Base-by-base conservation (phyloP, 2,329 filamentous ascomycete genomes). In the Trichoderma sp. region DNA sequence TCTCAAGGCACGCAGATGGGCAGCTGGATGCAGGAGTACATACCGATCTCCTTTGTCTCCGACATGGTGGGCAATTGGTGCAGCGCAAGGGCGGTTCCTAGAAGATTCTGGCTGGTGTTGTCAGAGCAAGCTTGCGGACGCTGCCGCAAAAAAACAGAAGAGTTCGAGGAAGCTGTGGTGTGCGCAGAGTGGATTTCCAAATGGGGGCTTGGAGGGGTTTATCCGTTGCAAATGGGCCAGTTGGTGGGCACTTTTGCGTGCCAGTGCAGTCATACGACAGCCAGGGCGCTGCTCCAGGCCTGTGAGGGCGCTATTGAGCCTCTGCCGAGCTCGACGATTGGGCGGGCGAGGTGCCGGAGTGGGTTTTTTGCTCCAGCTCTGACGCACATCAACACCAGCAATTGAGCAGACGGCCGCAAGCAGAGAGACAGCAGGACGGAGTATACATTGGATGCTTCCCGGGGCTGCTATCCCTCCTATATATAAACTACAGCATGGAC, bases 41-140 rank as follows among this genome's bases (percentile, higher is more conserved):
- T 75, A 84, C 81, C 82, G 70, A 78, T 72, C 70, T 80, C 81
- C 78, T 83, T 83, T 35, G 78, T 76, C 66, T 83, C 81, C 74
- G 81, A 80, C 80, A 82, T 81, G 73, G 75, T 81, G 79, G 74
- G 70, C 68, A 69, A 59, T 68, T 75, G 48, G 63, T 50, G 48
- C 25, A 39, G 63, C 53, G 42, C 54, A 61, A 53, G 27, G 48
- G 45, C 19, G 17, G 22, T 35, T 50, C 67, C 67, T 67, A 64
- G 60, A 56, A 17, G 37, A 29, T 70, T 65, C 67, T 72, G 64
- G 66, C 53, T 59, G 67, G 71, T 70, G 60, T 34, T 61, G 64
- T 52, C 54, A 32, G 64, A 67, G 39, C 64, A 60, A 61, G 57
- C 64, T 66, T 59, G 22, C 25, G 54, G 39, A 27, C 59, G 63